Conservation (phyloP, 306 rosid genomes). For the Prunus kanzakura region DNA sequence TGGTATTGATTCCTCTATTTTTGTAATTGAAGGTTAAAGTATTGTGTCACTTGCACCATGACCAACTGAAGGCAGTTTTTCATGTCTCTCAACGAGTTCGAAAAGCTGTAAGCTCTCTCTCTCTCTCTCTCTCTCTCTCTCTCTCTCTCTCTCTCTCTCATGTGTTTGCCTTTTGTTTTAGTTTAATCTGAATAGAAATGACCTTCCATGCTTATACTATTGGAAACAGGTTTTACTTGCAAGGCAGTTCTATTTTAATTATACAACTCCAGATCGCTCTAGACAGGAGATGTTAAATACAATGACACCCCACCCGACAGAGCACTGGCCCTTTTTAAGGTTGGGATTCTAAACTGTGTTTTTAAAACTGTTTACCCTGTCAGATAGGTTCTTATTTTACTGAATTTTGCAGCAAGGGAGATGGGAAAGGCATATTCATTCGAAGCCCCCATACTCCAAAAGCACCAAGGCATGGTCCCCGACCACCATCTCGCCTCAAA, state of each 20-base stretch:
- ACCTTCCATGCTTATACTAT: background rate
- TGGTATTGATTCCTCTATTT: conserved; percentile 24
- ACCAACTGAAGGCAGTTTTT: conserved; percentile 84
- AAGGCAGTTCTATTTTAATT: conserved; percentile 84
- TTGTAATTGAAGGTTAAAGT: conserved; percentile 60
- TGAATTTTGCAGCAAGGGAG: conserved; percentile 54
- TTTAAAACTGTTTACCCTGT: background rate
- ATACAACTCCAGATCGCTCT: conserved; percentile 89
- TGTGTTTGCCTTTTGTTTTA: background rate
- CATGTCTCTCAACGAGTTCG: conserved; percentile 82
- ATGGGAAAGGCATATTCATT: conserved; percentile 51
- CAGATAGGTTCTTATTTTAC: background rate
- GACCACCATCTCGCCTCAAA: conserved; percentile 90
- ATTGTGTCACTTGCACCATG: conserved; percentile 88
- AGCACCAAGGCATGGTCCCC: conserved; percentile 91
- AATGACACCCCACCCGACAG: conserved; percentile 70
- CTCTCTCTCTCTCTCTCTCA: background rate
- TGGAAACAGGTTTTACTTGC: conserved; percentile 62
- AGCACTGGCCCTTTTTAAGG: conserved; percentile 83
- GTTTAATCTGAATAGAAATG: conserved; percentile 4
- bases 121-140: background rate
- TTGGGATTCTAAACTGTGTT: conserved; percentile 17
- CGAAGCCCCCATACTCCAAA: conserved; percentile 81
- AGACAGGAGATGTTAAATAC: conserved; percentile 69
- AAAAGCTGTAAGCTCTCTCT: conserved; percentile 64